Conservation (phyloP, 1,284 basidiomycete genomes). For the Cutaneotrichosporon sp. region DNA sequence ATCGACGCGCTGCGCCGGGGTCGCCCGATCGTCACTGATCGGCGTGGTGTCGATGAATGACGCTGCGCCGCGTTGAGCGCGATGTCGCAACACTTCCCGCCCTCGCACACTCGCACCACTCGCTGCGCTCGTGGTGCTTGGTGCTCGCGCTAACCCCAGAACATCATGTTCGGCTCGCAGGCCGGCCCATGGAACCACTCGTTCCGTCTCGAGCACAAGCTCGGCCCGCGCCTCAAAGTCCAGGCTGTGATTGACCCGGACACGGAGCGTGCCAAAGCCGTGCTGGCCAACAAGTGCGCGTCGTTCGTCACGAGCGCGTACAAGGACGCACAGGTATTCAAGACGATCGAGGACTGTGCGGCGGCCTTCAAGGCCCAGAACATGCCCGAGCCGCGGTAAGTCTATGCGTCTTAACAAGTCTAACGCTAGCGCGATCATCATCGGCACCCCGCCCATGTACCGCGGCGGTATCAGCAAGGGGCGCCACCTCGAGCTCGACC, state of each 20-base stretch:
- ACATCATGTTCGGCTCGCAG: constrained; percentile 88
- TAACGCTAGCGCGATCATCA: constrained; percentile 62
- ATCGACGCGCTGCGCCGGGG: too few relatives aligned
- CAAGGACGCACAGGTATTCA: constrained; percentile 81
- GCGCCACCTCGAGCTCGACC: constrained; percentile 82
- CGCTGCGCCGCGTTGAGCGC: too few relatives aligned
- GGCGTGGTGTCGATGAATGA: too few relatives aligned
- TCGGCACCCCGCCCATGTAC: constrained; percentile 91
- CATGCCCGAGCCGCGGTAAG: constrained; percentile 50
- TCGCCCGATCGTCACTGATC: too few relatives aligned
- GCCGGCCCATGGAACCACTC: constrained; percentile 70
- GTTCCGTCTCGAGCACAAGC: constrained; percentile 91
- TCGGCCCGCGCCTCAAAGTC: constrained; percentile 92
- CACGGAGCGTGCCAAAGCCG: constrained; percentile 69
- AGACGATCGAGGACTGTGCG: constrained; percentile 78
- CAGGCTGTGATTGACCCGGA: constrained; percentile 90
- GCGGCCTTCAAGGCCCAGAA: constrained; percentile 56
- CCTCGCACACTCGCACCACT: background rate
- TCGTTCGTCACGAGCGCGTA: constrained; percentile 93
- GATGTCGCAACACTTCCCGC: too few relatives aligned
- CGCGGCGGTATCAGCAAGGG: constrained; percentile 72
- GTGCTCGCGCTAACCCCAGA: constrained; percentile 49
- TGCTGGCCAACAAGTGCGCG: constrained; percentile 83
- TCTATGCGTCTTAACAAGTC: background rate
- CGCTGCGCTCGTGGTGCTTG: background rate